phyloP scores from a whole-genome alignment of 2,329 filamentous ascomycete genomes.

The Tolypocladium inflatum region DNA sequence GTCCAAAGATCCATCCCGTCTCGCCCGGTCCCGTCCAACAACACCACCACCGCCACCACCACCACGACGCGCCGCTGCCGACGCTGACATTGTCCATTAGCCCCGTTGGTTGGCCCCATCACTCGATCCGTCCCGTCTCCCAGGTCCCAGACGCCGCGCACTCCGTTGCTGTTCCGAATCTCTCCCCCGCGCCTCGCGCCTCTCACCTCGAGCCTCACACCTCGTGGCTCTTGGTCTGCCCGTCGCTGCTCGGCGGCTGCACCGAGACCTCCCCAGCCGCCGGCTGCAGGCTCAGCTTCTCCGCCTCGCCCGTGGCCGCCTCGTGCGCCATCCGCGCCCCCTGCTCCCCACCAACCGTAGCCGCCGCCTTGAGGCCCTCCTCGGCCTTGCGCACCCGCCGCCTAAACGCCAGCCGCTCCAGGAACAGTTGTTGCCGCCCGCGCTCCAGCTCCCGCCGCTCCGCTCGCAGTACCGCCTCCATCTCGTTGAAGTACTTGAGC shows the following conservation, averaged over 20 bases:
- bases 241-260: conserved; percentile 45
- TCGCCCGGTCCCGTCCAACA: background rate
- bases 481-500: conserved; percentile 90
- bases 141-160: background rate
- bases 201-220: conserved; percentile 22
- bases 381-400: conserved; percentile 77
- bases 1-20: background rate
- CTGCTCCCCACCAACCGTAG: conserved; percentile 37
- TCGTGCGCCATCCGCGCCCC: conserved; percentile 38
- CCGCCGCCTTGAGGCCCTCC: conserved; percentile 55
- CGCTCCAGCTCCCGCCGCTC: conserved; percentile 90
- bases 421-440: conserved; percentile 83
- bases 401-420: conserved; percentile 86
- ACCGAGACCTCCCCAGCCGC: conserved; percentile 31
- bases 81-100: background rate
- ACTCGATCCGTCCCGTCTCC: background rate
- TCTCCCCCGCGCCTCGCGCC: background rate
- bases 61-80: background rate
- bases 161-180: background rate
- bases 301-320: conserved; percentile 32
- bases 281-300: conserved; percentile 44
- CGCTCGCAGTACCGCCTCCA: conserved; percentile 84
- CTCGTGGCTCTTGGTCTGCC: conserved; percentile 49
- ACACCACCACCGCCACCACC: background rate
- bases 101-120: background rate